Evolutionary conservation across 768 basidiomycete genomes (phyloP).

Genomic region (Pleurotus sapidus): DNA sequence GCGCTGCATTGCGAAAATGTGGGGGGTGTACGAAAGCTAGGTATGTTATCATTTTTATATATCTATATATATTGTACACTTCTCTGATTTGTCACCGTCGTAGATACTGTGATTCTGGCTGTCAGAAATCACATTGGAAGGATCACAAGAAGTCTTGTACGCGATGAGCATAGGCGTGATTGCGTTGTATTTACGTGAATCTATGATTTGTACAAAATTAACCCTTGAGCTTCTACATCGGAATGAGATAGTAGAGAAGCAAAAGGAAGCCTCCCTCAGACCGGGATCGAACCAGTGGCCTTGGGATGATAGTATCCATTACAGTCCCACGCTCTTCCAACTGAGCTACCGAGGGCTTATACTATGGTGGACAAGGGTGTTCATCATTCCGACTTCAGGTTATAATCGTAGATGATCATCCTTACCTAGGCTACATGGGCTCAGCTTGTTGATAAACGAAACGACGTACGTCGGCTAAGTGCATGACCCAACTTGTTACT

Average conservation of each 20-base stretch:
- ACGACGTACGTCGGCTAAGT: too few relatives aligned
- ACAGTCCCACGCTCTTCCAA: constrained; percentile 8
- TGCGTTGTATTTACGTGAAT: too few relatives aligned
- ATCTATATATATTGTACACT: neutral
- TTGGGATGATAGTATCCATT: constrained; percentile 1
- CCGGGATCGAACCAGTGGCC: constrained; percentile 8
- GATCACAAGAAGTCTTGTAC: constrained; percentile 35
- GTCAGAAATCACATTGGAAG: constrained; percentile 36
- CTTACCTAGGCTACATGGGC: too few relatives aligned
- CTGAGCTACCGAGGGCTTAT: constrained; percentile 4
- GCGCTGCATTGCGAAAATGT: constrained; percentile 53
- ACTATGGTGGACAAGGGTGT: too few relatives aligned
- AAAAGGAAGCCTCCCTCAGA: neutral
- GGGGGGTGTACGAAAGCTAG: constrained; percentile 24
- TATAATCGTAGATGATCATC: too few relatives aligned
- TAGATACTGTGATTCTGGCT: constrained; percentile 43
- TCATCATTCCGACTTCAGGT: too few relatives aligned
- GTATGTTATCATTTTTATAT: constrained; percentile 7
- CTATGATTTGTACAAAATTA: too few relatives aligned
- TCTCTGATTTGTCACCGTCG: neutral
- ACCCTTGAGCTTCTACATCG: too few relatives aligned
- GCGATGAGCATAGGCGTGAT: too few relatives aligned
- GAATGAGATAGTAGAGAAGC: neutral
- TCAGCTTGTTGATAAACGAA: too few relatives aligned
- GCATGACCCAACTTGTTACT: too few relatives aligned